These are phyloP conservation scores for Kuraishia piskuri DNA, from an alignment of 805 yeast species.

Conservation along the genomic window DNA sequence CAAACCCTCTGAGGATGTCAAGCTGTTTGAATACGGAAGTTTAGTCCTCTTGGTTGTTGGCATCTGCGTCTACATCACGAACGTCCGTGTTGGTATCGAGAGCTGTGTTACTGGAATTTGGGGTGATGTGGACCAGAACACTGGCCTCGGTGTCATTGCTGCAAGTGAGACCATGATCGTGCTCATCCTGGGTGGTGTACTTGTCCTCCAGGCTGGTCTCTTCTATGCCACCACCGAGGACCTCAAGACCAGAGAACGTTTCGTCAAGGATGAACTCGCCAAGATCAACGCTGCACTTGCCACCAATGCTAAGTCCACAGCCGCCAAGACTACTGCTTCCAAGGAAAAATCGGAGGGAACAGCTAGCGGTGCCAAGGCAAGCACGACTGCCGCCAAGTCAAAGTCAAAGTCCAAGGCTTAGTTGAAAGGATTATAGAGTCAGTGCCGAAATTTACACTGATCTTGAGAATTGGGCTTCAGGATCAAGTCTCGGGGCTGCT, in stretches of 20 bases:
- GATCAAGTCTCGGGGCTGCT: too few species aligned
- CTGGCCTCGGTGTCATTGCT: slow-evolving; percentile 87
- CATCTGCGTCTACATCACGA: slow-evolving; percentile 75
- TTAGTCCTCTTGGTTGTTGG: slow-evolving; percentile 66
- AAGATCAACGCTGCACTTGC: background rate
- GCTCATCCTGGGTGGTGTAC: slow-evolving; percentile 65
- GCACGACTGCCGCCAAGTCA: slow-evolving; percentile 12
- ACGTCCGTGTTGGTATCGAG: slow-evolving; percentile 71
- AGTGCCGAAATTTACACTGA: too few species aligned
- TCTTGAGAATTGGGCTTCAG: too few species aligned
- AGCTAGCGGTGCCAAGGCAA: slow-evolving; percentile 7
- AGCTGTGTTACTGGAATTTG: slow-evolving; percentile 67
- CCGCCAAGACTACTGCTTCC: slow-evolving; percentile 1
- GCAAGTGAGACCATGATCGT: slow-evolving; percentile 79
- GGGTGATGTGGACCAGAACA: slow-evolving; percentile 87
- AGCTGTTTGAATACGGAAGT: slow-evolving; percentile 85
- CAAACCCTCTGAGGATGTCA: slow-evolving; percentile 79
- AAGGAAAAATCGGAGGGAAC: slow-evolving; percentile 4
- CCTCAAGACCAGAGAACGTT: slow-evolving; percentile 15
- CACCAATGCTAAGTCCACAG: background rate
- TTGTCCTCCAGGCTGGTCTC: slow-evolving; percentile 79
- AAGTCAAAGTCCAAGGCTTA: slow-evolving; percentile 15
- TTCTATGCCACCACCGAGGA: slow-evolving; percentile 56
- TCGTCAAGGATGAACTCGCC: slow-evolving; percentile 14
- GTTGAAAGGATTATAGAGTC: slow-evolving; percentile 4